Base-by-base conservation (phyloP, 805 yeast species). In the Candida odintsovae region DNA sequence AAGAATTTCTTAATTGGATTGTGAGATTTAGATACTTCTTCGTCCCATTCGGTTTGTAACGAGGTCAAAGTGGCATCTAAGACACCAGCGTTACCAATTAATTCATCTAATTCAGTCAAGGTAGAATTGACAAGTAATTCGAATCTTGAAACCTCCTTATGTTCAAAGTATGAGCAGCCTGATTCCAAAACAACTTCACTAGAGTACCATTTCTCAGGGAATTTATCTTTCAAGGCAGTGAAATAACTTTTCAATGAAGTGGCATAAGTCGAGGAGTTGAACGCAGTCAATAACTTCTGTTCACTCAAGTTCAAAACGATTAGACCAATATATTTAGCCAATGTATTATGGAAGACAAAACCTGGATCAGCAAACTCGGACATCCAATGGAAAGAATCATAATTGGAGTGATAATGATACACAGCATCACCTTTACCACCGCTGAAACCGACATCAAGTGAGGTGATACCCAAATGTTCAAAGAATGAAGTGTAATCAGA, bases 381-480 rank as follows among this genome's bases (percentile, higher is more conserved):
- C 83, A 84, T 82, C 92, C 92, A 85, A 52, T 78, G 69, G 61
- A 67, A 79, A 1, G 87, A 81, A 62, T 83, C 90, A 58, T 82
- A 85, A 59, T 82, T 79, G 16, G 90, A 83, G 59, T 85, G 92
- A 61, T 85, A 83, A 50, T 83, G 90, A 59, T 84, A 84, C 8
- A 83, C 78, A 0, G 89, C 72, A 43, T 80, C 84, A 9, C 61
- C 67, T 12, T 59, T 55, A 10, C 71, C 67, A 21, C 58, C 57
- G 18, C 56, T 63, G 58, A 82, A 85, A 0, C 83, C 85, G 41
- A 81, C 48, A 61, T 83, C 85, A n/a, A 76, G 65, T 0, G 83
- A 73, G 2, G 83, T 75, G 38, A 79, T 76, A 43, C 84, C 85
- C 50, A 78, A 63, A 56, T 78, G 82, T 51, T 79, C 83, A 57